Evolutionary conservation across 2,329 filamentous ascomycete genomes (phyloP).

Genomic region (Talaromyces pinophilus): DNA sequence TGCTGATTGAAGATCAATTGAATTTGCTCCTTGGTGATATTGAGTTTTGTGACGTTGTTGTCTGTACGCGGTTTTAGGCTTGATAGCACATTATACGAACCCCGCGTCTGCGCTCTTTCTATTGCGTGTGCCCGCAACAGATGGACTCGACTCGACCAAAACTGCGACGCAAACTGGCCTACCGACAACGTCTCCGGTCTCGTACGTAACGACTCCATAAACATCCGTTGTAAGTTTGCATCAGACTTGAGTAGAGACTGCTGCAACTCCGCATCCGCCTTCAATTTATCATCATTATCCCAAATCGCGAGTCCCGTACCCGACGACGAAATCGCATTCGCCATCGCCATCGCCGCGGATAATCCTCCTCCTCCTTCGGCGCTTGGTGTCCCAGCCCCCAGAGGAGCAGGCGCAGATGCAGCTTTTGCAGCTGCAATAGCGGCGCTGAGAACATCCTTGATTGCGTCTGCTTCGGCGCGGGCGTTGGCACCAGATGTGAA

Average conservation of each 20-base stretch:
- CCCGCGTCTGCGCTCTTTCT: conserved; percentile 80
- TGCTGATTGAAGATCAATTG: conserved; percentile 92
- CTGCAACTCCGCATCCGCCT: conserved; percentile 77
- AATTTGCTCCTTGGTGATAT: conserved; percentile 87
- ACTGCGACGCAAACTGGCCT: conserved; percentile 82
- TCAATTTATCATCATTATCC: conserved; percentile 80
- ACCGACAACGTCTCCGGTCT: conserved; percentile 83
- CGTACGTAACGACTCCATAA: conserved; percentile 77
- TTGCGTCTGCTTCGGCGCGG: conserved; percentile 76
- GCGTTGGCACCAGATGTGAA: conserved; percentile 79
- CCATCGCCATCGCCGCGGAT: conserved; percentile 75
- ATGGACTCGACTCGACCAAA: conserved; percentile 88
- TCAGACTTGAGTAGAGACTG: conserved; percentile 85
- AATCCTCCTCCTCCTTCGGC: conserved; percentile 40
- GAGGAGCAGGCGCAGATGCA: conserved; percentile 37
- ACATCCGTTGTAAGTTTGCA: conserved; percentile 73
- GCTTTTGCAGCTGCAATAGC: conserved; percentile 71
- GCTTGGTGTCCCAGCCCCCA: conserved; percentile 33
- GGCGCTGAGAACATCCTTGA: conserved; percentile 78
- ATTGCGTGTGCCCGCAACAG: conserved; percentile 87
- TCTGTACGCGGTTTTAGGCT: conserved; percentile 79
- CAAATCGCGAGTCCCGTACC: conserved; percentile 58
- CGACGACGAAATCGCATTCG: conserved; percentile 63
- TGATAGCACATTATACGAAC: conserved; percentile 90
- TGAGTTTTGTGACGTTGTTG: conserved; percentile 73